A percentile compares a stretch with the other conserved stretches of the same genome.
phyloP scores from a whole-genome alignment of 2,329 filamentous ascomycete species.

The Ceratocystis cacaofunesta region DNA sequence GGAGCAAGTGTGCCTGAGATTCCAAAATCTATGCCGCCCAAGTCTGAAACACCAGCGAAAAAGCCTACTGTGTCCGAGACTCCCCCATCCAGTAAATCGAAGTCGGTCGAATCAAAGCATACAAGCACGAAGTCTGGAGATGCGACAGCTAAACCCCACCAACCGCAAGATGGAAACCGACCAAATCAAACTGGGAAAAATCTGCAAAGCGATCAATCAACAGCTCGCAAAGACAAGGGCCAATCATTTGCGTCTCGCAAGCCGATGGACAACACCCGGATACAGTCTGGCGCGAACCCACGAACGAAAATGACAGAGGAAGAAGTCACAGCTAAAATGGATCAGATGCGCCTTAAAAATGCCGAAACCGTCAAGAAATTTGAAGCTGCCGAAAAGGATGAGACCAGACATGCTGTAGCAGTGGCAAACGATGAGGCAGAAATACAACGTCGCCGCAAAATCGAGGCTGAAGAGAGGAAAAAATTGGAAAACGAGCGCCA shows the following conservation, averaged over 20 bases:
- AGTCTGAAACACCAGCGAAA: background rate
- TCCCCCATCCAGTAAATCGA: background rate
- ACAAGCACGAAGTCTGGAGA: background rate
- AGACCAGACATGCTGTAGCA: slow-evolving; percentile 39
- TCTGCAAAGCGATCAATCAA: background rate
- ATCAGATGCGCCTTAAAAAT: slow-evolving; percentile 42
- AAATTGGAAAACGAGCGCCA: slow-evolving; percentile 43
- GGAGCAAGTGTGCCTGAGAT: slow-evolving; percentile 12
- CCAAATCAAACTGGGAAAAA: background rate
- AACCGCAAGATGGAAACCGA: background rate
- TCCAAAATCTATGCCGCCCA: background rate
- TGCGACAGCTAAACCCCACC: background rate
- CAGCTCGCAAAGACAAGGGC: background rate
- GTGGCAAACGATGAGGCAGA: slow-evolving; percentile 43
- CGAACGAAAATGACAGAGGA: slow-evolving; percentile 45
- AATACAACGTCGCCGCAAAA: slow-evolving; percentile 35
- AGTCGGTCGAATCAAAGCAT: background rate
- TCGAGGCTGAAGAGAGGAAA: slow-evolving; percentile 36
- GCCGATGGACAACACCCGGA: slow-evolving; percentile 27
- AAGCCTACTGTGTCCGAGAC: background rate
- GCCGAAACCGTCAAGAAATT: slow-evolving; percentile 45
- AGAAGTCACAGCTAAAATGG: slow-evolving; percentile 45
- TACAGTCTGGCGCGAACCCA: slow-evolving; percentile 42
- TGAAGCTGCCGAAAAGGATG: slow-evolving; percentile 42
- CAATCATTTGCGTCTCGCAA: slow-evolving; percentile 15